Base-by-base conservation (phyloP, 2,329 filamentous ascomycete species). In the Paraphaeosphaeria sporulosa region DNA sequence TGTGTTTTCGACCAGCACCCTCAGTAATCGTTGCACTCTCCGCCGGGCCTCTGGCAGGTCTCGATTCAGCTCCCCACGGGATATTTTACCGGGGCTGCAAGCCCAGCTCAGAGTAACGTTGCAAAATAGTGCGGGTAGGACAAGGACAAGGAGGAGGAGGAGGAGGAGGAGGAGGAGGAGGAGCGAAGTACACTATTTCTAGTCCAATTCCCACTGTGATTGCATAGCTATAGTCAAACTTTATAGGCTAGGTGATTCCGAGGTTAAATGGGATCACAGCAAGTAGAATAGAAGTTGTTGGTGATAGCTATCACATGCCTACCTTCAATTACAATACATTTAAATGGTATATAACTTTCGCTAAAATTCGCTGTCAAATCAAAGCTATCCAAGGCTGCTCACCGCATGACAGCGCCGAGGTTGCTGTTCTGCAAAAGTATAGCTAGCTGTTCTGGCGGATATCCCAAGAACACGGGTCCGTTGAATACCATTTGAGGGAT, bases 401-500 rank as follows among this genome's bases (percentile, higher is more conserved):
- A 75, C 50, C 71, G 63, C 62, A 71, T 67, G 23, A 65, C 61
- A n/a, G 66, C 65, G 15, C 73, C 73, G n/a, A 78, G 61, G 48
- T 76, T 75, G 48, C 75, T 76, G 50, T 76, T 76, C 50, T 78
- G 75, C 48, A 78, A 58, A 13, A 78, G 49, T 7, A 64, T 63
- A 46, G 73, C 70, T 32, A 78, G 62, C 58, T 79, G 76, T 10
- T 78, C 76, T 38, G 76, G 73, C 2, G 76, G 71, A 58, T 97
- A 97, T 0, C 94, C 94, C 69, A 98, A 92, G 72, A 97, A 97
- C 0, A 97, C 93, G 0, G 94, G 94, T 0, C 94, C 94, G 9
- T 92, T 96, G 73, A 97, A 97, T 0, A 96, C 83, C 86, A 97
- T 90, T 68, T 90, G 89, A 10, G 91, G 86, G 10, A 74, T 71